Conservation (phyloP, 306 rosid genomes). For the Quercus bicolor region DNA sequence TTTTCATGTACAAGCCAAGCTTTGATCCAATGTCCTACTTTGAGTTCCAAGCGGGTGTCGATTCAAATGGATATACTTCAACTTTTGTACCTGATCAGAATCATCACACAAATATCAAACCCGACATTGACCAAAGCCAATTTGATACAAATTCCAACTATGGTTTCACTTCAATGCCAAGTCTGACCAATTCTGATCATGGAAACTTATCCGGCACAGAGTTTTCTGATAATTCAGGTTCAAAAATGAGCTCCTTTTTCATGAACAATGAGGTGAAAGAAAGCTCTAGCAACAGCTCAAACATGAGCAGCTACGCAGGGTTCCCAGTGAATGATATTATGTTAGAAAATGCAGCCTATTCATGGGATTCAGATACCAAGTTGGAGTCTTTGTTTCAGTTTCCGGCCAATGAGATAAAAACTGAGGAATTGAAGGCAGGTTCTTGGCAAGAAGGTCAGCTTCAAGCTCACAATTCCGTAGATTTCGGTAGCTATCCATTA, state of each 20-base stretch:
- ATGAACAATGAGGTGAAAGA: conserved; percentile 65
- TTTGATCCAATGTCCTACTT: conserved; percentile 56
- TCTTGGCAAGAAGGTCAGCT: conserved; percentile 54
- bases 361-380: conserved; percentile 69
- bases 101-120: conserved; percentile 23
- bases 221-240: conserved; percentile 64
- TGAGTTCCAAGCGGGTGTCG: conserved; percentile 43
- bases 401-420: conserved; percentile 48
- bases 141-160: conserved; percentile 38
- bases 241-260: conserved; percentile 51
- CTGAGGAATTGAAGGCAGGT: conserved; percentile 58
- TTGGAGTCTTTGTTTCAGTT: conserved; percentile 59
- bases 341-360: conserved; percentile 50
- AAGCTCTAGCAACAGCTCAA: conserved; percentile 85
- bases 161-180: conserved; percentile 69
- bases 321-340: conserved; percentile 30
- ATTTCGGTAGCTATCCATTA: conserved; percentile 79
- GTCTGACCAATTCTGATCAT: conserved; percentile 68
- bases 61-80: conserved; percentile 30
- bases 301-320: conserved; percentile 54
- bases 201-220: conserved; percentile 56
- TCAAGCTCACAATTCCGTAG: conserved; percentile 53
- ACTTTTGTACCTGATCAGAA: conserved; percentile 20
- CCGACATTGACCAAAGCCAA: conserved; percentile 22
- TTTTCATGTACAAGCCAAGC: conserved; percentile 32